phyloP scores from a whole-genome alignment of 805 yeast species.

The Pichia occidentalis region DNA sequence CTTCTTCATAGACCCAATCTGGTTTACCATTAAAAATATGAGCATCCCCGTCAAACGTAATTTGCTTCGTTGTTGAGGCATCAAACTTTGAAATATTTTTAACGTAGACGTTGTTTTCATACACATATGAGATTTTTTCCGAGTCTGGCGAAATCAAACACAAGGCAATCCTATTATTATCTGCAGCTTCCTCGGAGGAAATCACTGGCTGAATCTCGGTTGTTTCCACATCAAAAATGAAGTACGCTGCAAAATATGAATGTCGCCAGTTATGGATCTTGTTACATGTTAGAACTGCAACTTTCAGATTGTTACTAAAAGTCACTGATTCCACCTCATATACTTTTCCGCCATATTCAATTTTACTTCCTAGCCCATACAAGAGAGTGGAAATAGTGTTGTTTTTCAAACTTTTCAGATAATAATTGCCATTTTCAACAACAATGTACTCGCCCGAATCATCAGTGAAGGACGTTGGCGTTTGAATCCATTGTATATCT shows the following conservation, averaged over 20 bases:
- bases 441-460: slow-evolving; percentile 67
- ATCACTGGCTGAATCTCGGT: slow-evolving; percentile 21
- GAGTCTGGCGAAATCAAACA: slow-evolving; percentile 78
- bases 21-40: slow-evolving; percentile 81
- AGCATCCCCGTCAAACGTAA: slow-evolving; percentile 66
- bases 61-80: slow-evolving; percentile 32
- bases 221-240: slow-evolving; percentile 46
- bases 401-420: slow-evolving; percentile 48
- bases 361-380: slow-evolving; percentile 40
- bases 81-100: slow-evolving; percentile 30
- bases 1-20: slow-evolving; percentile 95
- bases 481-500: slow-evolving; percentile 63
- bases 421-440: slow-evolving; percentile 40
- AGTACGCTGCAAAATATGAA: slow-evolving; percentile 57
- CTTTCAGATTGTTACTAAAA: slow-evolving; percentile 61
- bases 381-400: slow-evolving; percentile 38
- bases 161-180: slow-evolving; percentile 35
- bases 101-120: slow-evolving; percentile 62
- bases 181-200: slow-evolving; percentile 17
- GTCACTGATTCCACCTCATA: slow-evolving; percentile 46
- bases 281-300: slow-evolving; percentile 55
- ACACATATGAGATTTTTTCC: slow-evolving; percentile 54
- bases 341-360: slow-evolving; percentile 33
- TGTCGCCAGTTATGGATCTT: slow-evolving; percentile 66
- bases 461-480: slow-evolving; percentile 39